Evolutionary conservation across 148 eudicot genomes (phyloP), one percentile per base, ranked within the genome.

Genomic region (Pouteria glomerata): DNA sequence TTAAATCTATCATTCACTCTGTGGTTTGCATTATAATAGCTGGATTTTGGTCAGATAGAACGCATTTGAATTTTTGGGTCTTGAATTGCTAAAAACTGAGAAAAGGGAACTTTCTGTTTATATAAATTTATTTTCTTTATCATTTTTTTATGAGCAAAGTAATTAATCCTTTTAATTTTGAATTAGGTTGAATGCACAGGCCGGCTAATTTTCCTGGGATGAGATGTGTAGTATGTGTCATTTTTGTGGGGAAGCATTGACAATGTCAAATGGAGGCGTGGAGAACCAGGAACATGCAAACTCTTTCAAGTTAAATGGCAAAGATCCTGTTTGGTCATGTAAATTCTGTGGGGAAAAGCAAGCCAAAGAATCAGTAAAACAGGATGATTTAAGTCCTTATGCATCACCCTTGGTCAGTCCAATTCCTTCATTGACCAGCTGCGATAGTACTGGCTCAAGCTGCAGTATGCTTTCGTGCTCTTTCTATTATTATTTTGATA

Each of bases 391-490:
- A 35, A 80, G 77, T 79, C 51, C 78, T 61, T 27, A 11, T 42
- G 76, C 70, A 57, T 78, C 63, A 26, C 77, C 77, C 19, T 60
- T 61, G 44, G 41, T 70, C 33, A 77, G 75, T 71, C 78, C 83
- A 64, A 56, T 81, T 66, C 57, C 74, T 74, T 66, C 85, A 16
- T 78, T 93, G 58, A 70, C 69, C 35, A 87, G 87, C 82, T 74
- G 73, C 21, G 80, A 82, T 61, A 88, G 93, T 74, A 77, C 76
- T 27, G 65, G 77, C 63, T 90, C 96, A 50, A 82, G 69, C 76
- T 82, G 58, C 87, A 86, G 93, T 93, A 85, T 31, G 74, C 74
- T 58, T 66, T 63, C 44, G 19, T 27, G 37, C 55, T 70, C 55
- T 33, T 57, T 34, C 30, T 31, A 3, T 16, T 42, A 39, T 48